Percentiles rank a stretch among this genome's conserved stretches.
Conservation (phyloP, 441 rosid genomes). For the Pelargonium exstipulatum region DNA sequence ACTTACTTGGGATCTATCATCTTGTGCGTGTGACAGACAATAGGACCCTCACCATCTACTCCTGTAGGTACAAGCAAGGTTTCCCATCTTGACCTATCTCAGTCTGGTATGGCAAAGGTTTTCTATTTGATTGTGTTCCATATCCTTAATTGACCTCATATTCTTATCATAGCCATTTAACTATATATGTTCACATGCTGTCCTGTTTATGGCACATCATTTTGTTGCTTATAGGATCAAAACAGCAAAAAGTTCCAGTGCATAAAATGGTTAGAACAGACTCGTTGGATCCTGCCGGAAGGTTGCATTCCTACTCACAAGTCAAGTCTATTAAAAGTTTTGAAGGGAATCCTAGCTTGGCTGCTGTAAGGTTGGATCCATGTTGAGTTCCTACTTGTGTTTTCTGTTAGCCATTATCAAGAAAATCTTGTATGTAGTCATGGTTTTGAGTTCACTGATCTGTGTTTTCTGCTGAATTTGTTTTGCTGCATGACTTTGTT, state of each 20-base stretch:
- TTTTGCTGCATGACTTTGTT: too few species aligned
- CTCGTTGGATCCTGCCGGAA: slow-evolving; percentile 82
- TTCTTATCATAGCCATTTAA: slow-evolving; percentile 8
- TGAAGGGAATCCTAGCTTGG: slow-evolving; percentile 46
- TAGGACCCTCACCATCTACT: slow-evolving; percentile 48
- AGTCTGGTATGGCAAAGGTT: slow-evolving; percentile 38
- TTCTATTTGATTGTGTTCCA: slow-evolving; percentile 5
- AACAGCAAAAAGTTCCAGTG: slow-evolving; percentile 68
- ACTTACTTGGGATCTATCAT: slow-evolving; percentile 10
- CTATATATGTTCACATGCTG: slow-evolving; percentile 16
- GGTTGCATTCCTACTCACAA: slow-evolving; percentile 72
- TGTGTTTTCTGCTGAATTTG: too few species aligned
- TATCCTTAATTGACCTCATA: slow-evolving; percentile 9
- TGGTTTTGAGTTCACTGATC: background rate
- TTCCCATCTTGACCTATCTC: slow-evolving; percentile 18
- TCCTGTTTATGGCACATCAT: background rate
- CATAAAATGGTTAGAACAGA: slow-evolving; percentile 87
- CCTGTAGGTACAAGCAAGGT: slow-evolving; percentile 35
- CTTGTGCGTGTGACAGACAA: slow-evolving; percentile 37
- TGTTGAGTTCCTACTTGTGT: slow-evolving; percentile 7
- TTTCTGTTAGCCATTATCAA: background rate
- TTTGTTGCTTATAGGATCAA: slow-evolving; percentile 44
- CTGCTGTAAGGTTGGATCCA: slow-evolving; percentile 55
- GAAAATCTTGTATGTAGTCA: background rate
- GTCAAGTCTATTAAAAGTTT: slow-evolving; percentile 37